Conservation (phyloP, 2,329 filamentous ascomycete species). For the Knufia petricola region DNA sequence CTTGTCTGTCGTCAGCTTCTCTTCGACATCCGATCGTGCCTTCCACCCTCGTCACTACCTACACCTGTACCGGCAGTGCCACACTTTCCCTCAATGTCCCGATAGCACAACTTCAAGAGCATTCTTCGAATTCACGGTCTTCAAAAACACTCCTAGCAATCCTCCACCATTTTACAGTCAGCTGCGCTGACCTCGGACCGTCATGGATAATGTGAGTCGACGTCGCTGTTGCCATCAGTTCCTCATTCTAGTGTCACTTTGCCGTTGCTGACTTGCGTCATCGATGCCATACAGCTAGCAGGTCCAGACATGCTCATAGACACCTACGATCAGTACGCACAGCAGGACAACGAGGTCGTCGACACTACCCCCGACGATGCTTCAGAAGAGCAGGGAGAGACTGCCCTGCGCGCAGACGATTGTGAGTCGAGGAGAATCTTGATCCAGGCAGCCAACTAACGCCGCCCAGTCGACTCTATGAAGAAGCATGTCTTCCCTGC, state of each 20-base stretch:
- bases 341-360: slow-evolving; percentile 53
- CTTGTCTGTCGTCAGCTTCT: neutral
- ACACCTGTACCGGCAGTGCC: no score
- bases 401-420: slow-evolving; percentile 49
- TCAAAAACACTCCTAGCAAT: neutral
- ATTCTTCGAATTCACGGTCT: neutral
- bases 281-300: slow-evolving; percentile 35
- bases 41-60: neutral
- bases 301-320: slow-evolving; percentile 56
- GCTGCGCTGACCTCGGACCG: slow-evolving; percentile 17
- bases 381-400: slow-evolving; percentile 45
- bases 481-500: slow-evolving; percentile 67
- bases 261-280: slow-evolving; percentile 19
- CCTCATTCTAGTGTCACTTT: slow-evolving; percentile 9
- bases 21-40: neutral
- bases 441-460: neutral
- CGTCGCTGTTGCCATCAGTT: slow-evolving; percentile 10
- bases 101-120: neutral
- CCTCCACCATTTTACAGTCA: neutral
- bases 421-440: slow-evolving; percentile 30
- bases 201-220: slow-evolving; percentile 37
- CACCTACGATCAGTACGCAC: slow-evolving; percentile 46
- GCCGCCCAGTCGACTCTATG: slow-evolving; percentile 64
- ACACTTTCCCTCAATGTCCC: neutral
- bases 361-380: slow-evolving; percentile 53